Evolutionary conservation across 1,139 yeast species (phyloP).

Genomic region (Sugiyamaella grinbergsii): DNA sequence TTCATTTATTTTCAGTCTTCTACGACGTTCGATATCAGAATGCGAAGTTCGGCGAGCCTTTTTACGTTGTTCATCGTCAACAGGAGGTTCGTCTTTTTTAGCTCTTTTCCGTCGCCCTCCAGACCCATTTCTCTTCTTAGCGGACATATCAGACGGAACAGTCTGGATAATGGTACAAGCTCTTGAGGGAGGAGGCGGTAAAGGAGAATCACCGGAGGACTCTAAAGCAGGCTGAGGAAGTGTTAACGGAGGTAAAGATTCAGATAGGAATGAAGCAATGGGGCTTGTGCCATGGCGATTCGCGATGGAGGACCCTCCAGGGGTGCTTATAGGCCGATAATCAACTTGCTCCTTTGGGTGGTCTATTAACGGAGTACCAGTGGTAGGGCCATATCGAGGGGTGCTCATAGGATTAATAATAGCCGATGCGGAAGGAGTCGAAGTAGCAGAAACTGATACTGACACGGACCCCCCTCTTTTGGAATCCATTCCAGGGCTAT

Average conservation of each 20-base stretch:
- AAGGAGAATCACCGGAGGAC: conserved; percentile 10
- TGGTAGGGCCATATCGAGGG: conserved; percentile 16
- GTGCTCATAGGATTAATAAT: conserved; percentile 1
- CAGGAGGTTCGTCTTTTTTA: conserved; percentile 20
- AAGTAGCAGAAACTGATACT: background rate
- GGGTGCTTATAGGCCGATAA: background rate
- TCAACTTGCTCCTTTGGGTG: conserved; percentile 20
- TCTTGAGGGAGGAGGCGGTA: conserved; percentile 31
- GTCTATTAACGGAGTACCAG: conserved; percentile 20
- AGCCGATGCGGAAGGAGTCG: conserved; percentile 6
- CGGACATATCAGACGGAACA: conserved; percentile 19
- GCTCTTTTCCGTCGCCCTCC: conserved; percentile 14
- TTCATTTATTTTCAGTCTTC: conserved; percentile 76
- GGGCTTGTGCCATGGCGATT: too few relatives aligned
- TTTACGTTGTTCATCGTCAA: conserved; percentile 27
- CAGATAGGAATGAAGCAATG: background rate
- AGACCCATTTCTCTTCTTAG: conserved; percentile 4
- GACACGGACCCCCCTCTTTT: background rate
- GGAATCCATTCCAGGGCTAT: background rate
- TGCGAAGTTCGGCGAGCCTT: conserved; percentile 63
- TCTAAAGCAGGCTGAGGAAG: conserved; percentile 21
- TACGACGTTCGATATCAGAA: conserved; percentile 75
- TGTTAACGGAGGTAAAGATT: conserved; percentile 19
- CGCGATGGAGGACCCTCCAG: too few relatives aligned
- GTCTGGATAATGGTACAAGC: conserved; percentile 29